Evolutionary conservation across 768 basidiomycete genomes (phyloP).

Genomic region (Calocera cornea): DNA sequence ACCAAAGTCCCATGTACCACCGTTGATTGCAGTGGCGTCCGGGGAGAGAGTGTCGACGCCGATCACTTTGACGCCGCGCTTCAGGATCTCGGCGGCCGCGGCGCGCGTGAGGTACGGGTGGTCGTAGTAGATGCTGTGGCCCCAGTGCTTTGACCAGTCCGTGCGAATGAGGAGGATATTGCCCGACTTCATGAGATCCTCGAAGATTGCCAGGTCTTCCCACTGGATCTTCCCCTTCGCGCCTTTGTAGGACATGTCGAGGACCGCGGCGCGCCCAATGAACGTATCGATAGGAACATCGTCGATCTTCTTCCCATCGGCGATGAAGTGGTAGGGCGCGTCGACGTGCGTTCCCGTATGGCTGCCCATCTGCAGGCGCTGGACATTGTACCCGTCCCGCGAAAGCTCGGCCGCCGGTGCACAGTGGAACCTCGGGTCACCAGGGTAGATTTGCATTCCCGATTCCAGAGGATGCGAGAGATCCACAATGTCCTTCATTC

Average conservation of each 20-base stretch:
- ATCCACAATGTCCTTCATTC: constrained; percentile 27
- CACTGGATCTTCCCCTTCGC: constrained; percentile 42
- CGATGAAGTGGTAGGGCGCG: constrained; percentile 59
- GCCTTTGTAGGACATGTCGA: constrained; percentile 38
- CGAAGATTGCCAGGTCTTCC: constrained; percentile 31
- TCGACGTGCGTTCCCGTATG: constrained; percentile 74
- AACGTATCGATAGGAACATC: constrained; percentile 42
- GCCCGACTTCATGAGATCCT: constrained; percentile 27
- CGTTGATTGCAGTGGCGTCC: constrained; percentile 34
- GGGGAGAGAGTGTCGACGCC: constrained; percentile 55
- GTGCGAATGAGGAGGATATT: constrained; percentile 47
- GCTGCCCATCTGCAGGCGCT: constrained; percentile 42
- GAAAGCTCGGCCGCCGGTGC: constrained; percentile 29
- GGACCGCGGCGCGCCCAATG: constrained; percentile 40
- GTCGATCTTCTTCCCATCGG: constrained; percentile 42
- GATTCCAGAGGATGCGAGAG: constrained; percentile 39
- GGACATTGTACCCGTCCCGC: constrained; percentile 39
- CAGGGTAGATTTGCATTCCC: constrained; percentile 39
- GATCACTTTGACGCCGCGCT: constrained; percentile 41
- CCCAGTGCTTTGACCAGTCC: constrained; percentile 52
- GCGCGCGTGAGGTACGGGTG: constrained; percentile 50
- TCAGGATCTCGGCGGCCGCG: constrained; percentile 38
- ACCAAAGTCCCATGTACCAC: constrained; percentile 25
- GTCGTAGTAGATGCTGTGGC: constrained; percentile 36
- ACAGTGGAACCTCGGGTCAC: constrained; percentile 38